These are phyloP conservation scores for Ramaria rubella DNA, from an alignment of 768 basidiomycete genomes.

Conservation along the genomic window DNA sequence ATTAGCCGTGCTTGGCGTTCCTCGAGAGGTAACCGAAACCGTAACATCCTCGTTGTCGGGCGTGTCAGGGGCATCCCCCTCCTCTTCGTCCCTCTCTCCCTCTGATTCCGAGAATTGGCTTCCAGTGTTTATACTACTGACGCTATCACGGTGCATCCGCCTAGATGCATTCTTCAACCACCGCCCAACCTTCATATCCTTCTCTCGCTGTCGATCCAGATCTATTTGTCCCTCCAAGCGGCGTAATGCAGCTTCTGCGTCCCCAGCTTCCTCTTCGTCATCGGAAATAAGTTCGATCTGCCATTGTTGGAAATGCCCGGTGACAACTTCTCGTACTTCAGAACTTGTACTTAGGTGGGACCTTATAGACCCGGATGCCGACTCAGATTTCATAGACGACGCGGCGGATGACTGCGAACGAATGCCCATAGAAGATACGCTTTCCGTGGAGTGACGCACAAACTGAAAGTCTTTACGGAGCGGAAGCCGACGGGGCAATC, in stretches of 20 bases:
- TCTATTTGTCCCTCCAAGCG: constrained; percentile 85
- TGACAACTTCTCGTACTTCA: background rate
- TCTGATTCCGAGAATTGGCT: constrained; percentile 2
- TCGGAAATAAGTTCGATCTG: constrained; percentile 70
- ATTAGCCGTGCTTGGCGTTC: no score
- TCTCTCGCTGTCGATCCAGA: constrained; percentile 59
- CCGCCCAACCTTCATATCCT: constrained; percentile 69
- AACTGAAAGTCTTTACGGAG: constrained; percentile 78
- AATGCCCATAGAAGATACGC: constrained; percentile 76
- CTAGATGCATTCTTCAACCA: constrained; percentile 66
- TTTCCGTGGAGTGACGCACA: constrained; percentile 57
- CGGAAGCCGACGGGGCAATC: constrained; percentile 54
- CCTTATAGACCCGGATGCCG: background rate
- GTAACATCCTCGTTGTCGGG: constrained; percentile 2
- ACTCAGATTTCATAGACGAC: constrained; percentile 28
- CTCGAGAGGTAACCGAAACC: background rate
- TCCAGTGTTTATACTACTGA: background rate
- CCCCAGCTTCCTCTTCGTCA: constrained; percentile 62
- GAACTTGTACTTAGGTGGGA: background rate
- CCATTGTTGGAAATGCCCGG: constrained; percentile 37
- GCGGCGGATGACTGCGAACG: constrained; percentile 50
- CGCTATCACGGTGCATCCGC: background rate
- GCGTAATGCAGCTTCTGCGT: constrained; percentile 74
- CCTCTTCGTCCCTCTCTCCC: constrained; percentile 8
- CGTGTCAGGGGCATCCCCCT: background rate